Base-by-base conservation (phyloP, 2,329 filamentous ascomycete species). In the Sporothrix brunneoviolacea region DNA sequence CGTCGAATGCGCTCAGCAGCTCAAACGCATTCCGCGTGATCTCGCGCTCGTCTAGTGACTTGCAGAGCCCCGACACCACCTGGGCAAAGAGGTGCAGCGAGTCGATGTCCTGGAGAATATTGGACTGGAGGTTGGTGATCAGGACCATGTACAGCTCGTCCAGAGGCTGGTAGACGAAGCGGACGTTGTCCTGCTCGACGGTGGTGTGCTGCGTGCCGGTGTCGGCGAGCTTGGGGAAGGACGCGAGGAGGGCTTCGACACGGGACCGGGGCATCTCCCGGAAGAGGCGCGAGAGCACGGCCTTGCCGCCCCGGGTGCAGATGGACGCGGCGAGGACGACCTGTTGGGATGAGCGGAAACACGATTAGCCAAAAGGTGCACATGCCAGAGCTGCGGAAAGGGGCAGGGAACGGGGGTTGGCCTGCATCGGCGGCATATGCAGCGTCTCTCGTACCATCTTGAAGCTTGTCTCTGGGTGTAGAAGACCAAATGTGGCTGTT, bases 121-220 rank as follows among this genome's bases (percentile, higher is more conserved):
- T 98, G 69, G 91, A 97, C 76, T 97, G 93, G 62, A 90, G 87
- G 77, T 98, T 98, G 69, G 94, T 98, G 71, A 98, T 97, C 64
- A 98, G 83, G 59, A 98, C 91, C 82, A 98, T 97, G 80, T 98
- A 98, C 58, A 98, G 84, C 75, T 98, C 94, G 72, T 98, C 94
- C 58, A 98, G 80, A 54, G 93, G 94, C 69, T 98, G 93, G 76
- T 98, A 98, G 53, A 98, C 93, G 67, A 96, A 98, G 73, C 93
- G 91, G 64, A 98, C 93, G 74, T 95, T 97, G 75, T 98, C 94
- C 72, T 97, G 91, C 72, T 98, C 93, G 62, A 97, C 91, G 6
- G 88, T 98, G 24, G 93, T 98, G 70, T 98, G 93, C 71, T 98
- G 93, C 47, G 90, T 96, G 55, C 91, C 88, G 56, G 88, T 90